Percentiles rank a stretch among this genome's conserved stretches.
Conservation (phyloP, 805 yeast species). For the Starmerella kuoi region DNA sequence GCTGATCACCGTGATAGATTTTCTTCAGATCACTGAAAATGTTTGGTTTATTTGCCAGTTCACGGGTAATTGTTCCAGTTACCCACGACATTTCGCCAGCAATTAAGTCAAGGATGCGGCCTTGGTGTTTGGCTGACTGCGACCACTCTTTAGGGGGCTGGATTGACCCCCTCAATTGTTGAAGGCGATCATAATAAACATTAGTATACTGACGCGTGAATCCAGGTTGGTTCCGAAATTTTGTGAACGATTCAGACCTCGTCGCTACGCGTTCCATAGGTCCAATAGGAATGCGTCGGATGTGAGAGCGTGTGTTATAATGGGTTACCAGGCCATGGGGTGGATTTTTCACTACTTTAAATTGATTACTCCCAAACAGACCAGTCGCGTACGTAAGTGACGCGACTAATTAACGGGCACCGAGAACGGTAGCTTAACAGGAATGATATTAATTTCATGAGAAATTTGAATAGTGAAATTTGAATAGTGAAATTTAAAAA, state of each 20-base stretch:
- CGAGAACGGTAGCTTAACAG: too few relatives aligned
- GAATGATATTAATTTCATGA: too few relatives aligned
- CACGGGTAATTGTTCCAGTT: slow-evolving; percentile 75
- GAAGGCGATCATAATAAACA: slow-evolving; percentile 44
- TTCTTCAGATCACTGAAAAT: slow-evolving; percentile 64
- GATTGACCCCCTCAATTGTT: slow-evolving; percentile 37
- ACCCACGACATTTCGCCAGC: slow-evolving; percentile 63
- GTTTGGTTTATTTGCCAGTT: slow-evolving; percentile 74
- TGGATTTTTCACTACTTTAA: too few relatives aligned
- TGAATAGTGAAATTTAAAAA: too few relatives aligned
- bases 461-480: too few relatives aligned
- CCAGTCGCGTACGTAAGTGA: too few relatives aligned
- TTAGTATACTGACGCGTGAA: slow-evolving; percentile 41
- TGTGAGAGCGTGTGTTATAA: too few relatives aligned
- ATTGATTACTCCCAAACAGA: too few relatives aligned
- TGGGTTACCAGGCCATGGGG: too few relatives aligned
- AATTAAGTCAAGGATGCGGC: slow-evolving; percentile 49
- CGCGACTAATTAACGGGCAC: too few relatives aligned
- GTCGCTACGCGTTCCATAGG: slow-evolving; percentile 11
- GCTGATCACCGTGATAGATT: slow-evolving; percentile 21
- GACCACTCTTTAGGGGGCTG: slow-evolving; percentile 36
- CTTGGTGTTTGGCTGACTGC: slow-evolving; percentile 43
- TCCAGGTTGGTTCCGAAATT: slow-evolving; percentile 8
- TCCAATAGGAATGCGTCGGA: too few relatives aligned
- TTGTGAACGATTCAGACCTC: slow-evolving; percentile 16